Conservation (phyloP, 495 filamentous ascomycete genomes). For the Aspergillus leporis region DNA sequence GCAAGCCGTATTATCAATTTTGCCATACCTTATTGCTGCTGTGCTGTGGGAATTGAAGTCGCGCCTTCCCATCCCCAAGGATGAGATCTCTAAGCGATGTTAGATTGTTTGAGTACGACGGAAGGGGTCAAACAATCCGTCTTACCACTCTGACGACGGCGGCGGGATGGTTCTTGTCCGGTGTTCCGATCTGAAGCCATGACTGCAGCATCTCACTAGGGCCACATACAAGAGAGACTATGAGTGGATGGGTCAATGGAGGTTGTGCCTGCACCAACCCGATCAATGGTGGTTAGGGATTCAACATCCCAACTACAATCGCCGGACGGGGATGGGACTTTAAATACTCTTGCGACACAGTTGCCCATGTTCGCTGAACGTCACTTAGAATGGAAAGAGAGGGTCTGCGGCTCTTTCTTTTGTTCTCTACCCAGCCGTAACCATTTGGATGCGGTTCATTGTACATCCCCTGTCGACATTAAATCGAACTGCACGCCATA, state of each 20-base stretch:
- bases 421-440: neutral
- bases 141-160: neutral
- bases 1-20: neutral
- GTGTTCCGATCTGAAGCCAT: neutral
- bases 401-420: neutral
- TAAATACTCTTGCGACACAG: neutral
- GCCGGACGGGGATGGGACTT: neutral
- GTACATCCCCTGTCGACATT: neutral
- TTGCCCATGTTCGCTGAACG: neutral
- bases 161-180: neutral
- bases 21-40: neutral
- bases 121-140: neutral
- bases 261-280: neutral
- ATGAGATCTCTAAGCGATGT: neutral
- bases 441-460: neutral
- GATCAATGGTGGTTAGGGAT: neutral
- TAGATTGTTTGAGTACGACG: neutral
- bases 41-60: neutral
- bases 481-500: neutral
- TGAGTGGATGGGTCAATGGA: neutral
- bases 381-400: neutral
- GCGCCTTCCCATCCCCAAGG: neutral
- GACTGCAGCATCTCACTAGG: neutral
- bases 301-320: neutral
- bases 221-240: neutral